phyloP scores from a whole-genome alignment of 2,329 filamentous ascomycete genomes.

The Didymella arachidicola region DNA sequence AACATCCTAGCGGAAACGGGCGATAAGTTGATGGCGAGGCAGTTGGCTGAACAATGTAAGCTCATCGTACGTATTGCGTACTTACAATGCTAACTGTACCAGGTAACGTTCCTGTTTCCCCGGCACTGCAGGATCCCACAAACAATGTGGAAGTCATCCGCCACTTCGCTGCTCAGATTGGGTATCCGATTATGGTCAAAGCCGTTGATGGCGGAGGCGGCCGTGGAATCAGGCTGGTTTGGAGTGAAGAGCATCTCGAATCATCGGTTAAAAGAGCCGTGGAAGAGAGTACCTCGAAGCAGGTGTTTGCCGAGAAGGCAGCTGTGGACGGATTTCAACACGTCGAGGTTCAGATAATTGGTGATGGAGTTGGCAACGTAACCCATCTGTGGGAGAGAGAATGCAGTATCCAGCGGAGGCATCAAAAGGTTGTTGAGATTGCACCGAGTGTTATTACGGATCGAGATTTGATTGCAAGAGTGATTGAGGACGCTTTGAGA shows the following conservation, averaged over 20 bases:
- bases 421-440: slow-evolving; percentile 68
- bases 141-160: slow-evolving; percentile 53
- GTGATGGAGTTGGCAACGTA: slow-evolving; percentile 62
- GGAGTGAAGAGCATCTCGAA: slow-evolving; percentile 54
- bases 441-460: slow-evolving; percentile 62
- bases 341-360: slow-evolving; percentile 68
- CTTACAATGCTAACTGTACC: not conserved
- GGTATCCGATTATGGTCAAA: slow-evolving; percentile 68
- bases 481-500: slow-evolving; percentile 63
- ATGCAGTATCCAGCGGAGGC: slow-evolving; percentile 66
- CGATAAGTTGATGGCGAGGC: slow-evolving; percentile 63
- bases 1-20: slow-evolving; percentile 66
- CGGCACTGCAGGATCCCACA: slow-evolving; percentile 58
- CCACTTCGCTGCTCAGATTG: slow-evolving; percentile 65
- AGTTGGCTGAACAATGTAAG: slow-evolving; percentile 59
- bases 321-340: slow-evolving; percentile 68
- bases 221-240: slow-evolving; percentile 65
- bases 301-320: slow-evolving; percentile 68
- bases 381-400: slow-evolving; percentile 67
- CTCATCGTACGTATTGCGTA: not conserved
- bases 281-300: slow-evolving; percentile 65
- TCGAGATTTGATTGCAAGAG: slow-evolving; percentile 55
- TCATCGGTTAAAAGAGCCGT: slow-evolving; percentile 60
- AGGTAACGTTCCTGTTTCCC: slow-evolving; percentile 60
- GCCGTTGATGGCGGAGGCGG: slow-evolving; percentile 71